Conservation (phyloP, 768 basidiomycete species). For the Tylopilus plumbeoviolaceoides region DNA sequence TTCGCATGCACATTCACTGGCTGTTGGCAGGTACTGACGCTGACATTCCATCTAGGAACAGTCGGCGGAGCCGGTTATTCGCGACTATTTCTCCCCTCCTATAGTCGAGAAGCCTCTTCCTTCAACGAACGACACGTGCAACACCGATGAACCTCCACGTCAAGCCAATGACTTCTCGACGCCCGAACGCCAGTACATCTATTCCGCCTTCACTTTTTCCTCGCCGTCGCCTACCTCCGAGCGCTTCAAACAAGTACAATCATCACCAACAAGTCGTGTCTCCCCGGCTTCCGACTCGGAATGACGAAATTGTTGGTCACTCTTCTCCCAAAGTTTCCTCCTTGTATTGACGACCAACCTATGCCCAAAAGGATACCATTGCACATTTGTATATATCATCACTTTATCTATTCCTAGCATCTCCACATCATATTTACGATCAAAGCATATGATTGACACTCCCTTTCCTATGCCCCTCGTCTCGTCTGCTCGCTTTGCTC, state of each 20-base stretch:
- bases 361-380: constrained; percentile 24
- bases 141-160: constrained; percentile 50
- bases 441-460: constrained; percentile 19
- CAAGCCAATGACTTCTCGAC: constrained; percentile 69
- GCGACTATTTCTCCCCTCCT: constrained; percentile 45
- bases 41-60: constrained; percentile 36
- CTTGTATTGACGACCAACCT: constrained; percentile 9
- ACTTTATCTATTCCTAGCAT: constrained; percentile 32
- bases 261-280: constrained; percentile 27
- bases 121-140: constrained; percentile 28
- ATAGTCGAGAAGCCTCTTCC: constrained; percentile 23
- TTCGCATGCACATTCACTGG: constrained; percentile 28
- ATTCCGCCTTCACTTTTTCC: constrained; percentile 74
- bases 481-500: constrained; percentile 27
- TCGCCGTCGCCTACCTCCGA: constrained; percentile 63
- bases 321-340: background rate
- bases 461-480: constrained; percentile 19
- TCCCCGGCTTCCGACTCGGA: constrained; percentile 17
- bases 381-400: constrained; percentile 34
- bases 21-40: background rate
- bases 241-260: constrained; percentile 45
- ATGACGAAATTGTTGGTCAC: constrained; percentile 6
- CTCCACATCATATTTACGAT: constrained; percentile 24
- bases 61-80: constrained; percentile 54
- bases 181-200: constrained; percentile 69